These are phyloP conservation scores for Neonectria ditissima DNA, from an alignment of 2,329 filamentous ascomycete genomes.

Conservation along the genomic window DNA sequence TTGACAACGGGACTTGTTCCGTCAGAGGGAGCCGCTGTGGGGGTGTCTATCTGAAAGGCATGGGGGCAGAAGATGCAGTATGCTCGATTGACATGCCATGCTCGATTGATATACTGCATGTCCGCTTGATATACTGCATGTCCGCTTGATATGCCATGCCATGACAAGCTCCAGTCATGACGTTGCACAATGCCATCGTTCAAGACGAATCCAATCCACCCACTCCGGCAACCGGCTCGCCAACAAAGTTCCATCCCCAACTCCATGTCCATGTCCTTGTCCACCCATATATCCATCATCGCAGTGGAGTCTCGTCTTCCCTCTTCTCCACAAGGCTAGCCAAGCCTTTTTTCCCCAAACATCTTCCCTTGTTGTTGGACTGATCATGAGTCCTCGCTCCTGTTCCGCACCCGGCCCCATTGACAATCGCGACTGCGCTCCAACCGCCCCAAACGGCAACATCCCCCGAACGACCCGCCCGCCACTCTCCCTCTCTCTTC, in stretches of 20 bases:
- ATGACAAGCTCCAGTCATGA: background rate
- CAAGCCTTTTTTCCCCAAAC: background rate
- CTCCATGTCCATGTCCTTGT: background rate
- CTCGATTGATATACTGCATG: no score
- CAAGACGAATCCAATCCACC: no score
- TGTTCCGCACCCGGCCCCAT: background rate
- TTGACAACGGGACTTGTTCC: background rate
- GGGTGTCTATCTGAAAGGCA: background rate
- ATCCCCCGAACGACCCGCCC: background rate
- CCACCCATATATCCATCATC: background rate
- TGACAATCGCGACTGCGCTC: background rate
- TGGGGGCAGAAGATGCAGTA: background rate
- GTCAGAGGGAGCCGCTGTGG: background rate
- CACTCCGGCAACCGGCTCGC: background rate
- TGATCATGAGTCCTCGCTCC: background rate
- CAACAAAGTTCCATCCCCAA: background rate
- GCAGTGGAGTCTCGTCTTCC: background rate
- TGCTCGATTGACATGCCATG: background rate
- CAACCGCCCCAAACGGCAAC: background rate
- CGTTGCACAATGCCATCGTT: no score
- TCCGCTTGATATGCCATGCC: background rate
- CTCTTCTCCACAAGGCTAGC: conserved; percentile 3
- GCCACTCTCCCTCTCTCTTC: background rate
- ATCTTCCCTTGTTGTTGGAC: background rate
- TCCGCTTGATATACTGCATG: no score